These are phyloP conservation scores for Kluyveromyces nonfermentans DNA, from an alignment of 805 yeast species.

Conservation along the genomic window DNA sequence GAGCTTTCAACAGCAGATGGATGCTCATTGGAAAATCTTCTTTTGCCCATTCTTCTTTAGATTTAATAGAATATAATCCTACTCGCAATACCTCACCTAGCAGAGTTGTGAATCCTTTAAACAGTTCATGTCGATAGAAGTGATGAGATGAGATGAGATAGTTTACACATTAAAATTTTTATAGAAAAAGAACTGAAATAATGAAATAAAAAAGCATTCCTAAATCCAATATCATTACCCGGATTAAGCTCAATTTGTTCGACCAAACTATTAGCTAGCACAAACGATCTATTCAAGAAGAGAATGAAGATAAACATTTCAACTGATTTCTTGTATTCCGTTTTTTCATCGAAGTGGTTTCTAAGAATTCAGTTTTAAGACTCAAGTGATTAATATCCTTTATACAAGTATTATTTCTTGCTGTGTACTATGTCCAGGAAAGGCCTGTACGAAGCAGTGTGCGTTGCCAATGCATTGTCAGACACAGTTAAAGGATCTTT, in stretches of 20 bases:
- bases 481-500: conserved; percentile 16
- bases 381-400: not conserved
- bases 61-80: not conserved
- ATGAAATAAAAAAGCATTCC: no score
- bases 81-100: not conserved
- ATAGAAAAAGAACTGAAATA: not conserved
- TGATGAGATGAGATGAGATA: not conserved
- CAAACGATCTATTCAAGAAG: no score
- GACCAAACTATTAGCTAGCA: no score
- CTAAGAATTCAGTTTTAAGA: no score
- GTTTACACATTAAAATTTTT: not conserved
- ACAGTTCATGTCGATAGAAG: no score
- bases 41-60: conserved; percentile 17
- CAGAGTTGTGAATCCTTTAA: not conserved
- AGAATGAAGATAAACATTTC: no score
- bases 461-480: conserved; percentile 15
- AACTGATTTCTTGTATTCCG: no score
- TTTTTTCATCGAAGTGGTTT: no score
- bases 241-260: no score
- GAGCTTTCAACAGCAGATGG: conserved; percentile 37
- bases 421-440: conserved; percentile 15
- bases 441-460: conserved; percentile 17
- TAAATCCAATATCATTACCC: no score
- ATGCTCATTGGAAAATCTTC: conserved; percentile 25
- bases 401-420: no score